Percentiles rank a stretch among this genome's conserved stretches.
Conservation (phyloP, 73 alveolate species). For the Symbiodinium natans region DNA sequence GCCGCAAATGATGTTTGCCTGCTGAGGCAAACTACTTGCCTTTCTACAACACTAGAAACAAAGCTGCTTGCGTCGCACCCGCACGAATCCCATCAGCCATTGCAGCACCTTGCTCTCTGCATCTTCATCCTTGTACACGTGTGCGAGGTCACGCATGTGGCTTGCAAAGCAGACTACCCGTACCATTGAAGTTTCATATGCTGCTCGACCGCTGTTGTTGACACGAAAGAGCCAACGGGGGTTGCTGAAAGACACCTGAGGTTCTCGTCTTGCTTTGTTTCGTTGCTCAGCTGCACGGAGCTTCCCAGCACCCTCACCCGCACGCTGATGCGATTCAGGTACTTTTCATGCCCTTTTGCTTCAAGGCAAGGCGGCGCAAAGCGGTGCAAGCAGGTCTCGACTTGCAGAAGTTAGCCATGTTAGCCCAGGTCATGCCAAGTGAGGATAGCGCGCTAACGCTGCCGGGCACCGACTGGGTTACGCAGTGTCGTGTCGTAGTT, state of each 20-base stretch:
- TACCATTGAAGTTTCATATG: slow-evolving; percentile 11
- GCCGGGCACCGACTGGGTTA: too few relatives aligned
- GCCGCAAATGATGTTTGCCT: not conserved
- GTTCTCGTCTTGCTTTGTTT: not conserved
- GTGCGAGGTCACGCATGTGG: slow-evolving; percentile 11
- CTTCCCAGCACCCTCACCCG: too few relatives aligned
- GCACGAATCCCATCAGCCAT: not conserved
- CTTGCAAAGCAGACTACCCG: slow-evolving; percentile 28
- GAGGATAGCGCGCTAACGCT: not conserved
- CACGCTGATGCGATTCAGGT: too few relatives aligned
- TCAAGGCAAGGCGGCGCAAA: not conserved
- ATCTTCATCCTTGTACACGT: too few relatives aligned
- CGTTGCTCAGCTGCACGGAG: not conserved
- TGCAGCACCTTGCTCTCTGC: too few relatives aligned
- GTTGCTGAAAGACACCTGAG: too few relatives aligned
- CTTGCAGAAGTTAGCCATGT: too few relatives aligned
- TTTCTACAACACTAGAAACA: slow-evolving; percentile 14
- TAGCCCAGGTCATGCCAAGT: not conserved
- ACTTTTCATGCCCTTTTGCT: slow-evolving; percentile 11
- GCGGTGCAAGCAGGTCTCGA: not conserved
- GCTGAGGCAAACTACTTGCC: slow-evolving; percentile 25
- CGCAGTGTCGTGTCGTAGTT: too few relatives aligned
- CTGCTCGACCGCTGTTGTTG: not conserved
- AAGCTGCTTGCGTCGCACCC: slow-evolving; percentile 28
- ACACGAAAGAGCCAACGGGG: too few relatives aligned